These are phyloP conservation scores for Favolaschia claudopus DNA, from an alignment of 768 basidiomycete species.

Conservation along the genomic window DNA sequence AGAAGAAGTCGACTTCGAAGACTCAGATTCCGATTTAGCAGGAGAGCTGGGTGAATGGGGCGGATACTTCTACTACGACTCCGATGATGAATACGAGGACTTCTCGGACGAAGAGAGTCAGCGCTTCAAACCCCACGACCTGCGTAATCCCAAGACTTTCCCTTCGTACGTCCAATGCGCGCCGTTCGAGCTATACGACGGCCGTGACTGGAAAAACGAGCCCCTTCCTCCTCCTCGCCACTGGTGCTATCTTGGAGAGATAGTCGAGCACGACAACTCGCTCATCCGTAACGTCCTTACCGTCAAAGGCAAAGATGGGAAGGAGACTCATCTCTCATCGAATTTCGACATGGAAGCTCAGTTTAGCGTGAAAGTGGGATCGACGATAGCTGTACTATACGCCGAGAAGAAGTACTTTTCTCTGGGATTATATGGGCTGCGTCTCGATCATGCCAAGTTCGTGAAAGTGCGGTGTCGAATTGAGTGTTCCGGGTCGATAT, in stretches of 20 bases:
- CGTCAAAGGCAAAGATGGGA: constrained; percentile 3
- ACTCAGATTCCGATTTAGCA: too few relatives aligned
- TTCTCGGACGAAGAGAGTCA: neutral
- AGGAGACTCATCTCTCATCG: neutral
- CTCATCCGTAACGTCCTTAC: neutral
- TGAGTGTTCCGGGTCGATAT: neutral
- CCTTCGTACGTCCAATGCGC: constrained; percentile 19
- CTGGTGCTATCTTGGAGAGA: constrained; percentile 26
- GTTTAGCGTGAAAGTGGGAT: constrained; percentile 10
- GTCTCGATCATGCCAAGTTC: constrained; percentile 19
- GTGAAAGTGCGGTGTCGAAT: constrained; percentile 14
- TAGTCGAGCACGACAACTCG: neutral
- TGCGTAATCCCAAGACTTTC: constrained; percentile 23
- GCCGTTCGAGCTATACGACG: neutral
- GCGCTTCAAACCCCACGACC: neutral
- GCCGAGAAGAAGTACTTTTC: constrained; percentile 17
- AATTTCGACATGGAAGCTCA: constrained; percentile 7
- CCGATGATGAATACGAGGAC: too few relatives aligned
- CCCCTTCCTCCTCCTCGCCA: constrained; percentile 2
- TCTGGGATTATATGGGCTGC: constrained; percentile 3
- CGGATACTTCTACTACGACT: too few relatives aligned
- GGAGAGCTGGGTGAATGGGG: too few relatives aligned
- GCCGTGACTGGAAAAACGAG: neutral
- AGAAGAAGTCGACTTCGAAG: too few relatives aligned
- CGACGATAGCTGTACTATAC: constrained; percentile 22